Evolutionary conservation across 2,329 filamentous ascomycete species (phyloP), one percentile per base, ranked within the genome.

Genomic region (Cadophora gregata): DNA sequence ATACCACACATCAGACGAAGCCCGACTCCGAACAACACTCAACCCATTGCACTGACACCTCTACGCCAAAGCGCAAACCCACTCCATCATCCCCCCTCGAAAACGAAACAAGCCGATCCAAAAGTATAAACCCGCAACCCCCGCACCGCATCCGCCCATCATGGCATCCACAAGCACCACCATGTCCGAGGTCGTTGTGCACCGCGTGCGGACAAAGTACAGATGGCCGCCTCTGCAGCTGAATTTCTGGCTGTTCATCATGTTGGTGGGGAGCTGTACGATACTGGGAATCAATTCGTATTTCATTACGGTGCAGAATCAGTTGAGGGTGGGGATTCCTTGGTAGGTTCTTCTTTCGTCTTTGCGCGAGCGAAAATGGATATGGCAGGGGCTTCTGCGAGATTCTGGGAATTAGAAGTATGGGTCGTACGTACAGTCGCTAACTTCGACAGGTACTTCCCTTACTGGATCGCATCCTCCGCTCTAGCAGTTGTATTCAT

Each of bases 151-250:
- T 21, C 27, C 19, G 8, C 31, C n/a, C 10, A 62, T 38, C 14
- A 77, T 77, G 75, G 71, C 67, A 7, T 75, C 72, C 10, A 68
- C 74, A 45, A 65, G 67, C 51, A 71, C 67, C 50, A 74, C 73
- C 3, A 70, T 72, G 60, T 70, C 73, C 6, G 72, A 75, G 50
- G 64, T 75, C 5, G 53, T 76, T 3, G 51, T 75, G 21, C 72
- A 73, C 38, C 71, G 75, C 14, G 68, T 74, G 6, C 71, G 71
- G 47, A 76, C 73, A 14, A 75, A 76, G 50, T 91, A 90, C 81
- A 87, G 88, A 79, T 91, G 88, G 88, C 88, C 88, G 21, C 86
- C 86, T n/a, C 77, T 87, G 63, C 86, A 89, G 77, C 82, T 91
- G 66, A 90, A 90, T 75, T 78, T 90, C 60, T 90, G 88, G 87